phyloP scores from a whole-genome alignment of 2,329 filamentous ascomycete genomes.

The Cercospora zeina region DNA sequence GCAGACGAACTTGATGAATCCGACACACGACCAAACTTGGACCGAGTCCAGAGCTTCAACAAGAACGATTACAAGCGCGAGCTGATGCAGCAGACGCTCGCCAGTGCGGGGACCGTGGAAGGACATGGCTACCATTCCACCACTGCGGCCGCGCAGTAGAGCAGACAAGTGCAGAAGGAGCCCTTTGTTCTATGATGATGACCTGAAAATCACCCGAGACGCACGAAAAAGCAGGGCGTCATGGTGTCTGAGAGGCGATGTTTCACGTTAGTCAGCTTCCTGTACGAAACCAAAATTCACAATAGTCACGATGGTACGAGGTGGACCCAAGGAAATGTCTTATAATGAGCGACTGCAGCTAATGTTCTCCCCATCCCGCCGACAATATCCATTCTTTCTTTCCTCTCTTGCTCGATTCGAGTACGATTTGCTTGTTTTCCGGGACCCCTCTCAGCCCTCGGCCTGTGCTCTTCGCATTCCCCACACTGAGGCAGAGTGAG shows the following conservation, averaged over 20 bases:
- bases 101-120: not conserved
- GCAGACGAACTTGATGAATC: not conserved
- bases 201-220: not conserved
- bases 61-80: constrained; percentile 37
- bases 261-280: not conserved
- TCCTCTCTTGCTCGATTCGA: not conserved
- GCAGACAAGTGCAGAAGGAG: not conserved
- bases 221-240: not conserved
- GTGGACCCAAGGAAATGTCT: not conserved
- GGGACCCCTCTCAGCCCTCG: not conserved
- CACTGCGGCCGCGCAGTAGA: constrained; percentile 13
- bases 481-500: not conserved
- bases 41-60: constrained; percentile 37
- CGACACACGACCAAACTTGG: constrained; percentile 28
- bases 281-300: not conserved
- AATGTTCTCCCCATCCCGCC: constrained; percentile 12
- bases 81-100: constrained; percentile 36
- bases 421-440: not conserved
- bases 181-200: not conserved
- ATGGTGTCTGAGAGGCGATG: not conserved
- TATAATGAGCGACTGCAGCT: constrained; percentile 34
- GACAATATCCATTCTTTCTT: not conserved
- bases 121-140: constrained; percentile 17
- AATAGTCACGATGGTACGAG: too few species aligned
- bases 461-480: not conserved